A percentile compares a stretch with the other conserved stretches of the same genome.
phyloP scores from a whole-genome alignment of 1,284 basidiomycete species.

The Rhodofomes roseus region DNA sequence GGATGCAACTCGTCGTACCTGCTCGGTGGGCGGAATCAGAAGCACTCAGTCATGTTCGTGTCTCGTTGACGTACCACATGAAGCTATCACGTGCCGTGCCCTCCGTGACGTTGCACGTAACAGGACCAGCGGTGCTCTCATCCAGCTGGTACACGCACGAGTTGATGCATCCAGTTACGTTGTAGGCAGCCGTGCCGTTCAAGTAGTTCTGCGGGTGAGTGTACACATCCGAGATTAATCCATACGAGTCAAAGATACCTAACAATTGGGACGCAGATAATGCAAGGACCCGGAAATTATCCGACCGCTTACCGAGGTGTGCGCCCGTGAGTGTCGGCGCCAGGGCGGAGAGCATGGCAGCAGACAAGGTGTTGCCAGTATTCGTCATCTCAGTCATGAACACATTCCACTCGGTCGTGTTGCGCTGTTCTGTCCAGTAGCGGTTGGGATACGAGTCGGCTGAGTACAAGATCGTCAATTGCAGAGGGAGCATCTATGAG shows the following conservation, averaged over 20 bases:
- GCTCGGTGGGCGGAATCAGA: neutral
- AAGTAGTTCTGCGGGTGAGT: slow-evolving; percentile 44
- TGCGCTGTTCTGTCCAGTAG: slow-evolving; percentile 32
- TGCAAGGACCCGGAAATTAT: neutral
- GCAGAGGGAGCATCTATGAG: slow-evolving; percentile 31
- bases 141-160: slow-evolving; percentile 12
- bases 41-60: neutral
- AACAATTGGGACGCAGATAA: neutral
- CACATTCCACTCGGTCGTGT: slow-evolving; percentile 38
- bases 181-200: slow-evolving; percentile 56
- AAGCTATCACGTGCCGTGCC: slow-evolving; percentile 45
- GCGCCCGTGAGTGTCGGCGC: slow-evolving; percentile 31
- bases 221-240: slow-evolving; percentile 49
- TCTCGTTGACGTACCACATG: slow-evolving; percentile 37
- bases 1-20: slow-evolving; percentile 57
- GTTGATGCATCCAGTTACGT: slow-evolving; percentile 43
- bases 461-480: slow-evolving; percentile 32
- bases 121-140: slow-evolving; percentile 14
- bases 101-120: slow-evolving; percentile 34
- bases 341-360: slow-evolving; percentile 27
- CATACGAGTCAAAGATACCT: slow-evolving; percentile 50
- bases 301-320: slow-evolving; percentile 29
- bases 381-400: slow-evolving; percentile 34
- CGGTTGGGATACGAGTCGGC: slow-evolving; percentile 32
- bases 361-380: slow-evolving; percentile 32